Evolutionary conservation across 768 basidiomycete genomes (phyloP).

Genomic region (Chlorophyllum brunneum): DNA sequence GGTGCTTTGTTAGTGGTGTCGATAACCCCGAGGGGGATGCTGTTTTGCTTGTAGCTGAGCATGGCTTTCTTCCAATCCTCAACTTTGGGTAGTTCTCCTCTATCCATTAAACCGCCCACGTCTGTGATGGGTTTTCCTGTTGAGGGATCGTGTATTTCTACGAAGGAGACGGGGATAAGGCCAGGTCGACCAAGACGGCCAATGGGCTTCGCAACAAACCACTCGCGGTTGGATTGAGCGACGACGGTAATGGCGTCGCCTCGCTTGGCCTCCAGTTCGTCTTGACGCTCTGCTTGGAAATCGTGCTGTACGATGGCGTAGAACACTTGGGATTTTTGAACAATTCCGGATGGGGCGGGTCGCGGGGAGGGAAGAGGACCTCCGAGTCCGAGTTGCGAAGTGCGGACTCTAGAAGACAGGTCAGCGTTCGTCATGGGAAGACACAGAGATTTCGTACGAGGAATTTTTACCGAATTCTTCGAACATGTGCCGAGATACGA

Average conservation of each 20-base stretch:
- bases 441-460: slow-evolving; percentile 42
- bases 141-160: slow-evolving; percentile 90
- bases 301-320: slow-evolving; percentile 97
- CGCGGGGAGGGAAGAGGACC: slow-evolving; percentile 15
- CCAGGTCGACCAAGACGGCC: slow-evolving; percentile 93
- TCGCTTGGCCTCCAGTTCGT: slow-evolving; percentile 92
- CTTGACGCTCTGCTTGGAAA: slow-evolving; percentile 90
- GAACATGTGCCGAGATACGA: slow-evolving; percentile 84
- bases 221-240: slow-evolving; percentile 99
- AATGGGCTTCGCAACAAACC: slow-evolving; percentile 99
- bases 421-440: slow-evolving; percentile 12
- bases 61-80: slow-evolving; percentile 99
- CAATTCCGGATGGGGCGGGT: slow-evolving; percentile 18
- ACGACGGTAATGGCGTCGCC: slow-evolving; percentile 96
- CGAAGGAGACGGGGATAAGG: slow-evolving; percentile 94
- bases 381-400: slow-evolving; percentile 35
- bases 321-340: slow-evolving; percentile 59
- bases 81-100: slow-evolving; percentile 89
- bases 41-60: slow-evolving; percentile 92
- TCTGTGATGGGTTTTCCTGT: slow-evolving; percentile 79
- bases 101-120: slow-evolving; percentile 74
- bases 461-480: slow-evolving; percentile 83
- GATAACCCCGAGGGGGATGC: slow-evolving; percentile 90
- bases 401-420: slow-evolving; percentile 31
- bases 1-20: slow-evolving; percentile 50